phyloP scores from a whole-genome alignment of 2,329 filamentous ascomycete genomes.

The Teratosphaeria epicoccoides region DNA sequence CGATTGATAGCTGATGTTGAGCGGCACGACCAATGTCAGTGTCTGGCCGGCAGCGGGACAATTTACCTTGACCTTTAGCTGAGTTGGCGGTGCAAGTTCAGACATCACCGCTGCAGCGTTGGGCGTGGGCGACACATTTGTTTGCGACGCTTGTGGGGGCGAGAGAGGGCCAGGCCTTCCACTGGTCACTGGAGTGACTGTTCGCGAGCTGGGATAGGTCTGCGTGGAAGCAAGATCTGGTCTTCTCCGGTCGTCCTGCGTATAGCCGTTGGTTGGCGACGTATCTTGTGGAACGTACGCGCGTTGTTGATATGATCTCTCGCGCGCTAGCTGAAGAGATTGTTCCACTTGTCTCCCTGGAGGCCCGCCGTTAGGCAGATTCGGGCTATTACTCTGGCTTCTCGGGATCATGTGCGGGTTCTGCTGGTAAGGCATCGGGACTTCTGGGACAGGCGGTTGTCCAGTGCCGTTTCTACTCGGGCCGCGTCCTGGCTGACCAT shows the following conservation, averaged over 20 bases:
- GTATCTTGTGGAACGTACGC: slow-evolving; percentile 7
- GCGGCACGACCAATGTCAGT: slow-evolving; percentile 89
- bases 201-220: slow-evolving; percentile 23
- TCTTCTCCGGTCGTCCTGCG: slow-evolving; percentile 1
- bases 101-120: neutral
- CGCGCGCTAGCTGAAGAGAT: slow-evolving; percentile 57
- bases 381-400: slow-evolving; percentile 73
- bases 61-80: slow-evolving; percentile 92
- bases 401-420: slow-evolving; percentile 43
- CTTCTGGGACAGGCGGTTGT: slow-evolving; percentile 21
- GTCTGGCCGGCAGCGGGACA: slow-evolving; percentile 70
- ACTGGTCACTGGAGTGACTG: slow-evolving; percentile 29
- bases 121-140: neutral
- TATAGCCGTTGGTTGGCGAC: slow-evolving; percentile 11
- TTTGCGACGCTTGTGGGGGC: slow-evolving; percentile 13
- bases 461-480: neutral
- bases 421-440: slow-evolving; percentile 22
- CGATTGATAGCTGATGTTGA: slow-evolving; percentile 88
- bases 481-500: slow-evolving; percentile 48
- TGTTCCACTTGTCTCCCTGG: slow-evolving; percentile 49
- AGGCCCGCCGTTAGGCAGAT: slow-evolving; percentile 46
- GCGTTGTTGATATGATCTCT: slow-evolving; percentile 33
- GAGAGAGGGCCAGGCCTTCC: slow-evolving; percentile 20
- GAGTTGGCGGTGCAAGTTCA: slow-evolving; percentile 36
- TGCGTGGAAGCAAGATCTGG: slow-evolving; percentile 11